Conservation (phyloP, 169 alveolate species). For the Cardiosporidium cionae region DNA sequence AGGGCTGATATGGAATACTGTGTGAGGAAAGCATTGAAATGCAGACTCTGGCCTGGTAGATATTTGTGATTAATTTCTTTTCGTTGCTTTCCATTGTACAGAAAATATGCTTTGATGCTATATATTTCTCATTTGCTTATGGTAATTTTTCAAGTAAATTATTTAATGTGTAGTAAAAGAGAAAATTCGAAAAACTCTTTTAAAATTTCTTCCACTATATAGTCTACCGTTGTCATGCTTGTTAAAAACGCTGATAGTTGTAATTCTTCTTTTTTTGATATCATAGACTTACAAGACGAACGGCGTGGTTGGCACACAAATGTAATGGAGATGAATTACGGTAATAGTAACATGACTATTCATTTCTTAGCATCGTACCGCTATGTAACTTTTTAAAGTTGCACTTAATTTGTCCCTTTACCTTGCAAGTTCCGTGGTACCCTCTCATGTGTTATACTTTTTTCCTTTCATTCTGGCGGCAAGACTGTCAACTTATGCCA, state of each 20-base stretch:
- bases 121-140: neutral
- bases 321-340: neutral
- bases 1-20: neutral
- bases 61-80: neutral
- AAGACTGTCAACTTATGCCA: too few species aligned
- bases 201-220: neutral
- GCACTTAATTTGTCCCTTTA: too few species aligned
- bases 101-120: neutral
- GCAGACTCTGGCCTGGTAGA: neutral
- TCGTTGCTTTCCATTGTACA: neutral
- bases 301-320: neutral
- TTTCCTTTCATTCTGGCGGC: too few species aligned
- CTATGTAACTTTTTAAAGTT: too few species aligned
- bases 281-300: too few species aligned
- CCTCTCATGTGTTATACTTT: too few species aligned
- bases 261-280: neutral
- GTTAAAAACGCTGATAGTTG: neutral
- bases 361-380: too few species aligned
- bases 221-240: neutral
- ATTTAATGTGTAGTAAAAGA: neutral
- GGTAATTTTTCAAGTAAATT: neutral
- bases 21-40: neutral
- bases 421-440: too few species aligned
- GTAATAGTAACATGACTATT: neutral
- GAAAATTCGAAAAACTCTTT: neutral